Conservation (phyloP, 2,329 filamentous ascomycete species). For the Trichophyton simii region DNA sequence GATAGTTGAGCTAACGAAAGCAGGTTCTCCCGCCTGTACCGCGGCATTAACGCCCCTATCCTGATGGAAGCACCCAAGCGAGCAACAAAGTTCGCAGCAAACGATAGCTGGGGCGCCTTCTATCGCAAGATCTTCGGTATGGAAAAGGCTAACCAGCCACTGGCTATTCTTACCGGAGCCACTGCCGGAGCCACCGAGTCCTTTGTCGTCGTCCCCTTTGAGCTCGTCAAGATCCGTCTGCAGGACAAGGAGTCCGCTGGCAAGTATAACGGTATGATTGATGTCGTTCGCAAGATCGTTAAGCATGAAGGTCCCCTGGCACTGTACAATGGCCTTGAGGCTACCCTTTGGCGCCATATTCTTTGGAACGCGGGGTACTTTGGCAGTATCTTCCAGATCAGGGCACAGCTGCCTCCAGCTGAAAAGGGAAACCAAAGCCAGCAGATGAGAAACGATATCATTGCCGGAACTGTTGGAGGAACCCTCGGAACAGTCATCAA, state of each 20-base stretch:
- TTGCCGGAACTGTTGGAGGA: constrained; percentile 77
- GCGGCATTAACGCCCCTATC: constrained; percentile 88
- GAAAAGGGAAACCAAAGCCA: constrained; percentile 56
- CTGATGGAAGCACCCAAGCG: constrained; percentile 96
- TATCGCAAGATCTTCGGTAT: constrained; percentile 80
- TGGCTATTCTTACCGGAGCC: constrained; percentile 87
- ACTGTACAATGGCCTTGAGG: constrained; percentile 93
- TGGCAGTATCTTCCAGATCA: constrained; percentile 95
- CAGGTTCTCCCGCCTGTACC: constrained; percentile 81
- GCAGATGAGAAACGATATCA: constrained; percentile 75
- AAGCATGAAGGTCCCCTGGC: constrained; percentile 71
- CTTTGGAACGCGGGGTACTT: constrained; percentile 96
- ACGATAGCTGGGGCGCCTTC: constrained; percentile 94
- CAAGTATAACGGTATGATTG: constrained; percentile 46
- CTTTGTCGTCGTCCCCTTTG: constrained; percentile 95
- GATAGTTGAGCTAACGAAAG: not conserved
- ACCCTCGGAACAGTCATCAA: constrained; percentile 86
- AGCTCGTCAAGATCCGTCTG: constrained; percentile 94
- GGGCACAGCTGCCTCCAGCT: constrained; percentile 67
- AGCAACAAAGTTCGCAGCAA: constrained; percentile 97
- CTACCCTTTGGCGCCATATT: constrained; percentile 89
- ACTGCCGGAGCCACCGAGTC: constrained; percentile 90
- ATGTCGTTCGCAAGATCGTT: constrained; percentile 54
- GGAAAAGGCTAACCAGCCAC: constrained; percentile 75
- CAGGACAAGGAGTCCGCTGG: constrained; percentile 89